Conservation (phyloP, 169 alveolate genomes). For the Theileria sp. region DNA sequence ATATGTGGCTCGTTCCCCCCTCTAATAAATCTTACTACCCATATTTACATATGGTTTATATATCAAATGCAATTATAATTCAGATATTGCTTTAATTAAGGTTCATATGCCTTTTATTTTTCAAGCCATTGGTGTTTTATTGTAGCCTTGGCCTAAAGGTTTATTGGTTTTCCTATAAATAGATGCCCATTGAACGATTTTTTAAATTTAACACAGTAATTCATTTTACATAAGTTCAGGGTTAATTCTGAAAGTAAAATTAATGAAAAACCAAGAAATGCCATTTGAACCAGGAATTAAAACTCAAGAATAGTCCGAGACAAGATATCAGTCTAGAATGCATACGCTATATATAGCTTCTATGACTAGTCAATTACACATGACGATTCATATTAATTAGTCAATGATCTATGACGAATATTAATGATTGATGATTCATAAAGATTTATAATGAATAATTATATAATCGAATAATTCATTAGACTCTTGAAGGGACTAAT, state of each 20-base stretch:
- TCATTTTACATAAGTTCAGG: not conserved
- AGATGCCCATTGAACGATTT: not conserved
- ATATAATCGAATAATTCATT: not conserved
- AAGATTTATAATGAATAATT: not conserved
- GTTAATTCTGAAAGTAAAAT: not conserved
- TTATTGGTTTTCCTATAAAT: not conserved
- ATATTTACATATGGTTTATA: conserved; percentile 6
- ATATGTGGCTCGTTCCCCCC: conserved; percentile 71
- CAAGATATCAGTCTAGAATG: not conserved
- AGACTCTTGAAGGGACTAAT: not conserved
- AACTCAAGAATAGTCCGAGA: not conserved
- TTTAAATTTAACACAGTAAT: not conserved
- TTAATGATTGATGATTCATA: not conserved
- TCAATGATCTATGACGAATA: not conserved
- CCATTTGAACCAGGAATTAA: not conserved
- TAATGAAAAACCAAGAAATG: not conserved
- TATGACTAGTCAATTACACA: not conserved
- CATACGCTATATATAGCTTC: not conserved
- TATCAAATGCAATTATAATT: not conserved
- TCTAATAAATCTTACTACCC: conserved; percentile 38
- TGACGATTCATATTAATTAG: not conserved
- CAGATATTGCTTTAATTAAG: not conserved
- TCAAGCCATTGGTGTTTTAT: not conserved
- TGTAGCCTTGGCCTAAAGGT: not conserved
- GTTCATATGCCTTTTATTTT: not conserved